A percentile compares a stretch with the other conserved stretches of the same genome.
Evolutionary conservation across 495 filamentous ascomycete genomes (phyloP).

Genomic region (Tetracladium setigerum): DNA sequence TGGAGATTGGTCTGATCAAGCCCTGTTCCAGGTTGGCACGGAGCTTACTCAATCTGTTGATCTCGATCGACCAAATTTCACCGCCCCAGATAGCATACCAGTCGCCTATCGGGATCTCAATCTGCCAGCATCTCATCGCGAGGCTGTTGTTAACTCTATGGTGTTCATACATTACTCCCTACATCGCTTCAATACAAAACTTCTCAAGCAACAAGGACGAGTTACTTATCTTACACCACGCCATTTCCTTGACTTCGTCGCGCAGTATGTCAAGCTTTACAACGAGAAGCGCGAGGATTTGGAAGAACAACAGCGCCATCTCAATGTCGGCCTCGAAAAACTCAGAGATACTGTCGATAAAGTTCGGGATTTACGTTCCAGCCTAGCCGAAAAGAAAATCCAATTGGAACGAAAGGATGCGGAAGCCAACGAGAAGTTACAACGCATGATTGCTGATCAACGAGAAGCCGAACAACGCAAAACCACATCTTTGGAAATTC

Average conservation of each 20-base stretch:
- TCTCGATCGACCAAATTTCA: conserved; percentile 76
- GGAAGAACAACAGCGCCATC: conserved; percentile 95
- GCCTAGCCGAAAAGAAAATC: conserved; percentile 85
- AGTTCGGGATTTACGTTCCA: conserved; percentile 82
- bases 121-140: conserved; percentile 81
- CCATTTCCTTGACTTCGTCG: conserved; percentile 97
- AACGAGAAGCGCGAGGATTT: conserved; percentile 98
- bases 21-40: conserved; percentile 93
- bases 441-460: conserved; percentile 95
- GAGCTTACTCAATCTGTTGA: conserved; percentile 95
- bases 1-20: conserved; percentile 98
- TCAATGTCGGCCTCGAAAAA: conserved; percentile 97
- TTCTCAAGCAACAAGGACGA: conserved; percentile 85
- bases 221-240: conserved; percentile 89
- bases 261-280: conserved; percentile 94
- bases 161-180: conserved; percentile 96
- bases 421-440: conserved; percentile 94
- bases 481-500: conserved; percentile 77
- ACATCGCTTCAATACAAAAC: conserved; percentile 77
- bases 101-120: conserved; percentile 80
- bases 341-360: conserved; percentile 97
- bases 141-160: conserved; percentile 93
- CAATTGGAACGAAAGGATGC: conserved; percentile 90
- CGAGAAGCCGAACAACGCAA: conserved; percentile 91
- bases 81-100: conserved; percentile 84